Percentiles rank a stretch among this genome's conserved stretches.
These are phyloP conservation scores for Rhizopus sp. DNA, from an alignment of 371 early-diverging fungal genomes.

Conservation along the genomic window DNA sequence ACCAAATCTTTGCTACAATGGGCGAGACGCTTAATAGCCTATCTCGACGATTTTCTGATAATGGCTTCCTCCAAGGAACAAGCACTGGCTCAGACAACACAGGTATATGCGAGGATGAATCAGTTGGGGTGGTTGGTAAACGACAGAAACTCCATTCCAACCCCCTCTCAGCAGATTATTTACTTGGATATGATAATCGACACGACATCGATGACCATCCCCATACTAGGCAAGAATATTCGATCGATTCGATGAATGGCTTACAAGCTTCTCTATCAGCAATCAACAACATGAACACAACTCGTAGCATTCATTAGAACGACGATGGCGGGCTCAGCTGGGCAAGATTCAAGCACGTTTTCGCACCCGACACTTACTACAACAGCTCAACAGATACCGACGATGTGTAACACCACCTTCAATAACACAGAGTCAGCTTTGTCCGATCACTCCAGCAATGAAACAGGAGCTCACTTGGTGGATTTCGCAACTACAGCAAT, in stretches of 20 bases:
- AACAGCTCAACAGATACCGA: no score
- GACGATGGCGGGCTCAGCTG: not conserved
- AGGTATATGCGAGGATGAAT: not conserved
- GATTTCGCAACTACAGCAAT: no score
- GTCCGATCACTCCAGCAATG: no score
- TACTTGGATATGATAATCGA: conserved; percentile 15
- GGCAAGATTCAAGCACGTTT: not conserved
- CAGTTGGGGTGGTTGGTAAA: conserved; percentile 6
- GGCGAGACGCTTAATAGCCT: no score
- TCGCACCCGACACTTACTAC: not conserved
- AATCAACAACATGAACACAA: not conserved
- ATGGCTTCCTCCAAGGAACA: no score
- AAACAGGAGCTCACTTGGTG: no score
- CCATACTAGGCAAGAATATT: conserved; percentile 5
- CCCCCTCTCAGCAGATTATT: conserved; percentile 8
- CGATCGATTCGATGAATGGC: conserved; percentile 22
- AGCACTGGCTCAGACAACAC: not conserved
- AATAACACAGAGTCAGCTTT: no score
- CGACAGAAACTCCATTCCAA: conserved; percentile 11
- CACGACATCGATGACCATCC: not conserved
- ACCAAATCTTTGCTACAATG: no score
- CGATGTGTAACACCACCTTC: no score
- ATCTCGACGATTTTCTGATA: no score
- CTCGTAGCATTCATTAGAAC: not conserved
- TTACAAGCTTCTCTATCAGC: not conserved